These are phyloP conservation scores for Isatis tinctoria DNA, from an alignment of 345 rosid species.

Conservation along the genomic window DNA sequence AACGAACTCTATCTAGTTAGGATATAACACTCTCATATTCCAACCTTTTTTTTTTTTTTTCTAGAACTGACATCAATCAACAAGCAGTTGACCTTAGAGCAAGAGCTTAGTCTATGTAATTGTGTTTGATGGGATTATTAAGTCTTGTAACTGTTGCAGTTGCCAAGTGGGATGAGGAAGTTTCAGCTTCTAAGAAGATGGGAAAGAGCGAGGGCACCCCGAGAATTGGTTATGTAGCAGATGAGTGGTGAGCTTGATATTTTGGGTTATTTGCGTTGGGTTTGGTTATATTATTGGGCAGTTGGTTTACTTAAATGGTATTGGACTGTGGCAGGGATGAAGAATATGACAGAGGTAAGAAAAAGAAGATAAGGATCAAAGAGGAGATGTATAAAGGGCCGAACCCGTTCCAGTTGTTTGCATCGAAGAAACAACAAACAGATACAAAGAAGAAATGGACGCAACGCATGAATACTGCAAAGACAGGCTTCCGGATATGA, in stretches of 20 bases:
- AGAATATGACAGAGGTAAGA: conserved; percentile 90
- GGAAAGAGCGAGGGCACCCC: conserved; percentile 31
- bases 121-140: background rate
- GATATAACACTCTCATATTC: background rate
- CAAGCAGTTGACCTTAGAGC: background rate
- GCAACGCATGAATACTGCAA: conserved; percentile 17
- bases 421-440: conserved; percentile 39
- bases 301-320: background rate
- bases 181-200: conserved; percentile 26
- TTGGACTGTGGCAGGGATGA: conserved; percentile 63
- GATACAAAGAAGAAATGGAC: conserved; percentile 28
- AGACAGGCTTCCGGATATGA: conserved; percentile 27
- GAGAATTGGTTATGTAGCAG: conserved; percentile 64
- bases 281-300: background rate
- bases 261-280: background rate
- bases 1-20: background rate
- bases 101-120: conserved; percentile 6
- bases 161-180: conserved; percentile 69
- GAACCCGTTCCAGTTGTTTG: conserved; percentile 74
- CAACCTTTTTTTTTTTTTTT: background rate
- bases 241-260: conserved; percentile 73
- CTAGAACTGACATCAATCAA: background rate
- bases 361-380: conserved; percentile 60
- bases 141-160: conserved; percentile 46
- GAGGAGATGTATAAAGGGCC: conserved; percentile 49